Conservation (phyloP, 129 eudicot genomes). For the Tagetes erecta region DNA sequence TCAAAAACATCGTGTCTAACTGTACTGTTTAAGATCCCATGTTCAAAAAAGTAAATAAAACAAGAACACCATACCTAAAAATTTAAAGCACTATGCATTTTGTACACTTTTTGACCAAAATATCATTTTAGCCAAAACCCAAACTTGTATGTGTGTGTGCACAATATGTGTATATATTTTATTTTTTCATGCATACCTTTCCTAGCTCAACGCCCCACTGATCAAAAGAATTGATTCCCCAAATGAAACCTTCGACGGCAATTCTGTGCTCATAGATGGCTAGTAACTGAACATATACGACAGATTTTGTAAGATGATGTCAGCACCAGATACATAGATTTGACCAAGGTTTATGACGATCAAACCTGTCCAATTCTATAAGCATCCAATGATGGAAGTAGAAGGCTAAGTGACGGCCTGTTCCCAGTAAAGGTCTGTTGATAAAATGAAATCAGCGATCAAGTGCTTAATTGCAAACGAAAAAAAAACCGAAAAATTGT, state of each 20-base stretch:
- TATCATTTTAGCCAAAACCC: no score
- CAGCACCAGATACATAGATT: neutral
- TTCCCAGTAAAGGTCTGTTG: slow-evolving; percentile 92
- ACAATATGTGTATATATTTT: neutral
- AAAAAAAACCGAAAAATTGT: neutral
- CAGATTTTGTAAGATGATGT: slow-evolving; percentile 17
- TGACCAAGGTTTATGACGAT: neutral
- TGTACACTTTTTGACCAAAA: no score
- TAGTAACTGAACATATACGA: slow-evolving; percentile 54
- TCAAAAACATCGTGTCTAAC: no score
- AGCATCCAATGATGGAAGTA: slow-evolving; percentile 87
- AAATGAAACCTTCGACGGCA: slow-evolving; percentile 84
- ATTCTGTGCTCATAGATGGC: slow-evolving; percentile 88
- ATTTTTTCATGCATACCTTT: slow-evolving; percentile 50
- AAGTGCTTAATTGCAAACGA: slow-evolving; percentile 16
- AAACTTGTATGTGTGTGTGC: no score
- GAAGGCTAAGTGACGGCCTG: slow-evolving; percentile 88
- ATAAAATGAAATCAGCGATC: slow-evolving; percentile 18
- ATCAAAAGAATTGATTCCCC: slow-evolving; percentile 97
- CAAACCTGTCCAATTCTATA: slow-evolving; percentile 92
- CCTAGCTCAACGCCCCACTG: slow-evolving; percentile 99
- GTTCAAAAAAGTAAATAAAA: no score
- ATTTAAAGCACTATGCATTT: no score
- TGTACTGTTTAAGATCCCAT: no score
- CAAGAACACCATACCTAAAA: no score